Percentiles rank a stretch among this genome's conserved stretches.
Evolutionary conservation across 148 eudicot genomes (phyloP).

Genomic region (Cornus controversa): DNA sequence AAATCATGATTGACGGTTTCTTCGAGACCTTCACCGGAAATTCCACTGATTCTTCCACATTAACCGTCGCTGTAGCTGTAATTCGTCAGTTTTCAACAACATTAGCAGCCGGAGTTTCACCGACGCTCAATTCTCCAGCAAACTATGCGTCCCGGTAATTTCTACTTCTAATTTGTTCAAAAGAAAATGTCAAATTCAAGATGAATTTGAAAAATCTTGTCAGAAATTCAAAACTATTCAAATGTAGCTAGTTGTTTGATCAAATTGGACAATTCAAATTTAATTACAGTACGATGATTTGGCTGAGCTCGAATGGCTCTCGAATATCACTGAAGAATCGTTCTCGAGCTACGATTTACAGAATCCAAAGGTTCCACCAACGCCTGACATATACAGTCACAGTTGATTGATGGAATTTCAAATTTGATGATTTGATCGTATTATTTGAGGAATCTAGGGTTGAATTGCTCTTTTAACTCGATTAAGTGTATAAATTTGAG

Average conservation of each 20-base stretch:
- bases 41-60: conserved; percentile 58
- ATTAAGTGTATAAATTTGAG: too few species aligned
- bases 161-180: too few species aligned
- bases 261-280: too few species aligned
- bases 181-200: not conserved
- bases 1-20: conserved; percentile 55
- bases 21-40: conserved; percentile 47
- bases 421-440: too few species aligned
- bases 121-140: conserved; percentile 69
- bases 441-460: too few species aligned
- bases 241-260: not conserved
- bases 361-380: conserved; percentile 30
- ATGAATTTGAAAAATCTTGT: not conserved
- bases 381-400: too few species aligned
- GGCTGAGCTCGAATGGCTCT: conserved; percentile 78
- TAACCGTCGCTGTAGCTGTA: conserved; percentile 66
- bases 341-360: conserved; percentile 61
- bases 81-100: conserved; percentile 63
- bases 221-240: not conserved
- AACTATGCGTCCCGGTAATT: conserved; percentile 89
- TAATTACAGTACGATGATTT: conserved; percentile 48
- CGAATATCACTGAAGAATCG: conserved; percentile 71
- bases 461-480: too few species aligned
- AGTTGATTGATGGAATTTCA: too few species aligned
- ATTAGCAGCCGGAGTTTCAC: conserved; percentile 43